phyloP scores from a whole-genome alignment of 2,329 filamentous ascomycete genomes.

The Canariomyces notabilis region DNA sequence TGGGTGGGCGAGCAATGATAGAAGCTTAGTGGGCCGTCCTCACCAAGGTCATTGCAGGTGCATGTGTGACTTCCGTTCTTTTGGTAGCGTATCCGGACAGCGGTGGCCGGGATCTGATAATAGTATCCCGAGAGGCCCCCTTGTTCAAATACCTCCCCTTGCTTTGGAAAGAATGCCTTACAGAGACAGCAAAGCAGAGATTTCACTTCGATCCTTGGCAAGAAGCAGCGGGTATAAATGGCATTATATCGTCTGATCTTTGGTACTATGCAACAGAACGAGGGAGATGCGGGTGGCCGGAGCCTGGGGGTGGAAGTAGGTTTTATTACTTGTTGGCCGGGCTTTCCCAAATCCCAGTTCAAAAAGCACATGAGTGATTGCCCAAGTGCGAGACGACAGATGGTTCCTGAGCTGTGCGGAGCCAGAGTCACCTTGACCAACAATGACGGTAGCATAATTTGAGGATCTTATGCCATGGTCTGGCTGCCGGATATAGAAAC shows the following conservation, averaged over 20 bases:
- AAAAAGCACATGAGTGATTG: slow-evolving; percentile 46
- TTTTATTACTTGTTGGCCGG: slow-evolving; percentile 37
- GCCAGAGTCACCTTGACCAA: slow-evolving; percentile 41
- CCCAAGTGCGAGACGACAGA: slow-evolving; percentile 44
- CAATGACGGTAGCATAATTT: slow-evolving; percentile 53
- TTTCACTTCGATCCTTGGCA: slow-evolving; percentile 9
- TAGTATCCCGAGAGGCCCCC: slow-evolving; percentile 4
- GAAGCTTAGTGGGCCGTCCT: slow-evolving; percentile 16
- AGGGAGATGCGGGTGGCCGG: slow-evolving; percentile 27
- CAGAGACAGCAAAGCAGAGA: slow-evolving; percentile 10
- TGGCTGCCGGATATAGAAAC: slow-evolving; percentile 49
- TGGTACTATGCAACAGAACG: slow-evolving; percentile 33
- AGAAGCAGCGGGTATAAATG: slow-evolving; percentile 32
- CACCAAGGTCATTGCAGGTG: slow-evolving; percentile 18
- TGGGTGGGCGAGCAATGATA: slow-evolving; percentile 13
- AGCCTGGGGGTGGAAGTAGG: slow-evolving; percentile 34
- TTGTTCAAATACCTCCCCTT: slow-evolving; percentile 1
- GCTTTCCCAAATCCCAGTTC: slow-evolving; percentile 39
- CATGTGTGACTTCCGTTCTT: slow-evolving; percentile 3
- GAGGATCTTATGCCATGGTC: slow-evolving; percentile 54
- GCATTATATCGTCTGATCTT: slow-evolving; percentile 47
- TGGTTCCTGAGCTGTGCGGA: slow-evolving; percentile 43
- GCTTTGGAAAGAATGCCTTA: slow-evolving; percentile 6
- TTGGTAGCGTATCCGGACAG: slow-evolving; percentile 4
- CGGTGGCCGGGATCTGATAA: slow-evolving; percentile 4